phyloP scores from a whole-genome alignment of 1,284 basidiomycete species.

The Golubevia sp. region DNA sequence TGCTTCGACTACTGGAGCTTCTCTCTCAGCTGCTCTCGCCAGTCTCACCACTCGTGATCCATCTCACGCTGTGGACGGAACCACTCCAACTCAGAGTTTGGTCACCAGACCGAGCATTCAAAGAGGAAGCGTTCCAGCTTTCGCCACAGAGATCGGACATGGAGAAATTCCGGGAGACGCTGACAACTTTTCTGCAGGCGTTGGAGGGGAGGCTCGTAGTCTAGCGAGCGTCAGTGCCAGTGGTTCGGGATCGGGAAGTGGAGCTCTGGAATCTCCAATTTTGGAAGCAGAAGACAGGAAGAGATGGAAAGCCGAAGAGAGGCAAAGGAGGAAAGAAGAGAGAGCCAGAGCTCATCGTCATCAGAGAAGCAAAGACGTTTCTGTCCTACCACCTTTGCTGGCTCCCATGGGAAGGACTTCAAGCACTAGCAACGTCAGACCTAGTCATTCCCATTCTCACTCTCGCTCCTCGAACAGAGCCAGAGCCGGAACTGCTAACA shows the following conservation, averaged over 20 bases:
- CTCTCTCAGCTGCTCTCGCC: neutral
- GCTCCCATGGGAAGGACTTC: slow-evolving; percentile 28
- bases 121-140: slow-evolving; percentile 42
- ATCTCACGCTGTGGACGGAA: slow-evolving; percentile 22
- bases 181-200: neutral
- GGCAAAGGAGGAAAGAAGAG: neutral
- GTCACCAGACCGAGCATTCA: slow-evolving; percentile 34
- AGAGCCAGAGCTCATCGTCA: slow-evolving; percentile 15
- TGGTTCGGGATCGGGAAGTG: neutral
- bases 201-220: slow-evolving; percentile 8
- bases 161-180: slow-evolving; percentile 42
- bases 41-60: slow-evolving; percentile 24
- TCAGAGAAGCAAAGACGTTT: slow-evolving; percentile 38
- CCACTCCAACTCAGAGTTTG: slow-evolving; percentile 10
- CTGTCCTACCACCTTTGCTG: slow-evolving; percentile 40
- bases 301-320: slow-evolving; percentile 8
- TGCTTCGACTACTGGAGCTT: neutral
- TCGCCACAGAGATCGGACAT: slow-evolving; percentile 39
- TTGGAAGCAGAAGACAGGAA: slow-evolving; percentile 21
- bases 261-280: neutral
- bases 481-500: slow-evolving; percentile 7
- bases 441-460: slow-evolving; percentile 19
- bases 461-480: slow-evolving; percentile 19
- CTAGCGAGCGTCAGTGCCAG: slow-evolving; percentile 4
- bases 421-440: slow-evolving; percentile 34